phyloP scores from a whole-genome alignment of 352 stramenopile species.

The Phytophthora sansomeana region DNA sequence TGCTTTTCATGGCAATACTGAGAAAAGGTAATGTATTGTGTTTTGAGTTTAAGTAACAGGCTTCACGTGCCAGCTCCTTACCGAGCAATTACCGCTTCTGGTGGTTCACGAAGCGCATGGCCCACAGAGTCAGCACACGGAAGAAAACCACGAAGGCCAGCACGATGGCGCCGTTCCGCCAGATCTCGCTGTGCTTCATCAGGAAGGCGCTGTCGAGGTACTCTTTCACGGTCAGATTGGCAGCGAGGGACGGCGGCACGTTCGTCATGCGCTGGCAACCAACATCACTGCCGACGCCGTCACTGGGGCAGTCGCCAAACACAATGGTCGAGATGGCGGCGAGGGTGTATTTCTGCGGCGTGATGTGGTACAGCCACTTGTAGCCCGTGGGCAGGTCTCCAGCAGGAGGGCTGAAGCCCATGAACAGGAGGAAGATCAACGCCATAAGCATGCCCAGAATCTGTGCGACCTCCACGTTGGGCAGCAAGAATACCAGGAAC shows the following conservation, averaged over 20 bases:
- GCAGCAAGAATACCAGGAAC: constrained; percentile 31
- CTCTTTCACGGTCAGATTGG: constrained; percentile 43
- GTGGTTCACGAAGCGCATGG: constrained; percentile 23
- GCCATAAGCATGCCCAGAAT: constrained; percentile 4
- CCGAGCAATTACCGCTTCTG: constrained; percentile 18
- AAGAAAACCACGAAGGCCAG: constrained; percentile 38
- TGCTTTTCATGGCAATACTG: too few species aligned
- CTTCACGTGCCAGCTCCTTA: too few species aligned
- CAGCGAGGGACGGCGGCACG: constrained; percentile 9
- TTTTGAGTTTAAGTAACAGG: neutral
- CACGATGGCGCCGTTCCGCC: constrained; percentile 24
- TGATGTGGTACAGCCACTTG: constrained; percentile 21
- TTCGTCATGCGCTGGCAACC: constrained; percentile 18
- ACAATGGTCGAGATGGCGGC: constrained; percentile 14
- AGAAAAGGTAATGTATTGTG: too few species aligned
- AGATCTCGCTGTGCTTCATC: constrained; percentile 25
- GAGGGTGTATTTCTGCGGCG: constrained; percentile 22
- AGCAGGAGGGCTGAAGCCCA: constrained; percentile 20
- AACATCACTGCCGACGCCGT: neutral
- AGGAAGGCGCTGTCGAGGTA: constrained; percentile 24
- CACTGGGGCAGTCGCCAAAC: constrained; percentile 14
- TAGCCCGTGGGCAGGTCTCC: constrained; percentile 1
- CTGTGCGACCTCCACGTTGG: constrained; percentile 12
- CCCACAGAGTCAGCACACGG: constrained; percentile 85
- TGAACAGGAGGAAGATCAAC: constrained; percentile 25